These are phyloP conservation scores for Ceratobasidium sp. DNA, from an alignment of 1,284 basidiomycete genomes.

Conservation along the genomic window DNA sequence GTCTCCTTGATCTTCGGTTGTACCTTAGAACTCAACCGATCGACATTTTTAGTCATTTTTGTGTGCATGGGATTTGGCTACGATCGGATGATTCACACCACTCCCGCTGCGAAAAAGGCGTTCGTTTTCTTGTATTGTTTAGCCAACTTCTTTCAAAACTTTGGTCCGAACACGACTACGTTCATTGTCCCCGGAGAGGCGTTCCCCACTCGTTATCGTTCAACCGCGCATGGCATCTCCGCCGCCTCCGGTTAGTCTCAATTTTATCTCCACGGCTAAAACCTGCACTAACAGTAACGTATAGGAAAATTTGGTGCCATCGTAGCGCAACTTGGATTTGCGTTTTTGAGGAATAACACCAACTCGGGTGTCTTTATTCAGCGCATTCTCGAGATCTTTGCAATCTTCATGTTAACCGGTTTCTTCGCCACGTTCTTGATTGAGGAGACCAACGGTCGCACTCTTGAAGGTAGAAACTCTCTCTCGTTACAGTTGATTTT, in stretches of 20 bases:
- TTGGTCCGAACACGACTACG: slow-evolving; percentile 84
- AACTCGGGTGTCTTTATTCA: slow-evolving; percentile 64
- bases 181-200: slow-evolving; percentile 82
- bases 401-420: slow-evolving; percentile 84
- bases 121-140: slow-evolving; percentile 83
- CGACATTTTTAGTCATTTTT: slow-evolving; percentile 52
- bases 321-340: slow-evolving; percentile 83
- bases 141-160: slow-evolving; percentile 64
- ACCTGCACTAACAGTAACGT: not conserved
- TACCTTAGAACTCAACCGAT: not conserved
- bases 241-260: slow-evolving; percentile 66
- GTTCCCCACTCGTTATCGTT: slow-evolving; percentile 89
- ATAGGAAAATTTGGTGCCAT: slow-evolving; percentile 85
- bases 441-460: slow-evolving; percentile 78
- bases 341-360: slow-evolving; percentile 75
- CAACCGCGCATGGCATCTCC: slow-evolving; percentile 86
- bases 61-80: slow-evolving; percentile 74
- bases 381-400: slow-evolving; percentile 78
- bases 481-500: not conserved
- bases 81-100: slow-evolving; percentile 71
- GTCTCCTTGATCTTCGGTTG: slow-evolving; percentile 48
- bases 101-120: slow-evolving; percentile 65
- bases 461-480: slow-evolving; percentile 69
- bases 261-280: not conserved
- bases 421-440: slow-evolving; percentile 80